Conservation (phyloP, 192 early-diverging fungal species). For the Jimgerdemannia lactiflua region DNA sequence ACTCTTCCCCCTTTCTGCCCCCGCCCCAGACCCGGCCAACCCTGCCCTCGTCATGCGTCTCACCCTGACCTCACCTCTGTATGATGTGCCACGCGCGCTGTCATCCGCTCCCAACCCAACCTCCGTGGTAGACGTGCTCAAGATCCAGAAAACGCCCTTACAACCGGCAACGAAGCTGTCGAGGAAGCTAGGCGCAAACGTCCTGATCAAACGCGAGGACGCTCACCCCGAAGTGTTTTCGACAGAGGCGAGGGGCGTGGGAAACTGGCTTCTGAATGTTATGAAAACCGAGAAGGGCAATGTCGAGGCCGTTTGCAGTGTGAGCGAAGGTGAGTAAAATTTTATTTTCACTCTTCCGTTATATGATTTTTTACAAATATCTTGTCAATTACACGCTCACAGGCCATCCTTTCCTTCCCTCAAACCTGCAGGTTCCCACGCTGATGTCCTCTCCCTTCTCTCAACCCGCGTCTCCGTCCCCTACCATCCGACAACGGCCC, state of each 20-base stretch:
- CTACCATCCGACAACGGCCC: background rate
- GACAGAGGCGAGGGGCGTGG: background rate
- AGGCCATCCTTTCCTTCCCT: background rate
- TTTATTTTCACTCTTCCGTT: background rate
- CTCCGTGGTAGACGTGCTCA: background rate
- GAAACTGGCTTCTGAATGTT: background rate
- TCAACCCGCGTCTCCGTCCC: background rate
- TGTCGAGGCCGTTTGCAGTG: background rate
- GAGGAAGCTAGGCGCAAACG: background rate
- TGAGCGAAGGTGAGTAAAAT: background rate
- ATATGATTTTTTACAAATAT: too few species aligned
- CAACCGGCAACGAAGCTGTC: background rate
- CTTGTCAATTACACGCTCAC: too few species aligned
- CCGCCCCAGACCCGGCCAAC: background rate
- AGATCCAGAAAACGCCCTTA: background rate
- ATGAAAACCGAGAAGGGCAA: background rate
- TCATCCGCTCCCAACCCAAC: background rate
- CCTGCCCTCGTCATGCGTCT: background rate
- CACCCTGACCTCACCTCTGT: background rate
- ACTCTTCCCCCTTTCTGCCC: too few species aligned
- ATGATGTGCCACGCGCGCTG: background rate
- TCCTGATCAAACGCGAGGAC: background rate
- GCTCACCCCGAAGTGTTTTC: background rate
- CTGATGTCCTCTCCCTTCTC: background rate
- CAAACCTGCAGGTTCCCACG: background rate